A percentile compares a stretch with the other conserved stretches of the same genome.
Conservation (phyloP, 192 early-diverging fungal species). For the Mortierella claussenii region DNA sequence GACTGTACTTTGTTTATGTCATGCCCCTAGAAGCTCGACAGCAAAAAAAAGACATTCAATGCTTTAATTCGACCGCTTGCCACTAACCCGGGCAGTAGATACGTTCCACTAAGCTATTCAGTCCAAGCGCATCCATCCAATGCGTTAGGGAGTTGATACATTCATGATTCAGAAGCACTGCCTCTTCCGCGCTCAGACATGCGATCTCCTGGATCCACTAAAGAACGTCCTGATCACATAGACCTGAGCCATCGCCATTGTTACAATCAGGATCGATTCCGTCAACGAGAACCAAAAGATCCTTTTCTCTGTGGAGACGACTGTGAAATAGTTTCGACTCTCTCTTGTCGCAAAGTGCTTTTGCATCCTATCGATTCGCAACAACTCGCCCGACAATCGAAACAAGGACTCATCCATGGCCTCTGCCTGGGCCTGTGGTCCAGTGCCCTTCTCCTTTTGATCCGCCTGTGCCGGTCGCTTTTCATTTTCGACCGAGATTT, state of each 20-base stretch:
- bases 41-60: no score
- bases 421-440: constrained; percentile 51
- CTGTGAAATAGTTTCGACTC: constrained; percentile 91
- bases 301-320: constrained; percentile 83
- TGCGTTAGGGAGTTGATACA: no score
- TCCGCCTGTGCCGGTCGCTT: constrained; percentile 48
- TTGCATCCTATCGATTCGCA: constrained; percentile 80
- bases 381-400: constrained; percentile 69
- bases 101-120: no score
- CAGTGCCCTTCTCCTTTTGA: constrained; percentile 33
- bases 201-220: constrained; percentile 67
- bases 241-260: constrained; percentile 90
- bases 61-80: no score
- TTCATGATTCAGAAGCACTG: no score
- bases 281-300: constrained; percentile 94
- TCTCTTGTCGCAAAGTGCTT: constrained; percentile 90
- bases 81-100: no score
- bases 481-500: constrained; percentile 95
- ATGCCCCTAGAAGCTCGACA: no score
- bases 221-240: constrained; percentile 96
- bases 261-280: constrained; percentile 80
- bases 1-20: no score
- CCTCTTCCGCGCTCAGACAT: constrained; percentile 30
- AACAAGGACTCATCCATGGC: constrained; percentile 68
- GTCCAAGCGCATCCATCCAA: no score